Evolutionary conservation across 108 stramenopile genomes (phyloP), one percentile per base, ranked within the genome.

Genomic region (Epithemia pelagica): DNA sequence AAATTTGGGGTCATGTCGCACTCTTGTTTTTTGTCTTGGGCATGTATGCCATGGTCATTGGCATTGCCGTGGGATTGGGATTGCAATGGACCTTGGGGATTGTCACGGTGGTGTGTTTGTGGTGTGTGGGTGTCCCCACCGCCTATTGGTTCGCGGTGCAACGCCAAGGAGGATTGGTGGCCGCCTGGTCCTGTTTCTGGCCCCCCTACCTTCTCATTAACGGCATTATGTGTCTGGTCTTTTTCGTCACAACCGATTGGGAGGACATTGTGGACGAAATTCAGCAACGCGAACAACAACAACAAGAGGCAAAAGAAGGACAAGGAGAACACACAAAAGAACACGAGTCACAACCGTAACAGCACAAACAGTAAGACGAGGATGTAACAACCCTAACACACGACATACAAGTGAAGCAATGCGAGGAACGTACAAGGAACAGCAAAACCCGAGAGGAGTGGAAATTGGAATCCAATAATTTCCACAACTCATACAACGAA

Each of bases 31-130:
- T 72, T 8, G 59, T 37, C 32, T 26, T 75, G 27, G 2, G 32
- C 24, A 65, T 79, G 0, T 82, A 65, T 58, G 75, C 54, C 2
- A 37, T 76, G 15, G 30, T 58, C 58, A 62, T 33, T 0, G 81
- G 81, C 24, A 55, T 82, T 53, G 68, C 75, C 0, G 73, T 65
- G 0, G 81, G 75, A 21, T 61, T 82, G 15, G 81, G 81, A 28
- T 65, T 75, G 74, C 81, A 82, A 58, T 82, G 78, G 81, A 70
- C 59, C 8, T 56, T 82, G 22, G 81, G 71, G 5, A 54, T 69
- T 22, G 60, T 77, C 59, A 78, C 54, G 19, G 24, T 76, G 27
- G 0, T 78, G 0, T 71, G 61, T 23, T 32, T 82, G 0, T 78
- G 78, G 81, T 23, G 67, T 31, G 37, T 76, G 30, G 74, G 64